Conservation (phyloP, 148 eudicot species). For the Rhododendron simsii region DNA sequence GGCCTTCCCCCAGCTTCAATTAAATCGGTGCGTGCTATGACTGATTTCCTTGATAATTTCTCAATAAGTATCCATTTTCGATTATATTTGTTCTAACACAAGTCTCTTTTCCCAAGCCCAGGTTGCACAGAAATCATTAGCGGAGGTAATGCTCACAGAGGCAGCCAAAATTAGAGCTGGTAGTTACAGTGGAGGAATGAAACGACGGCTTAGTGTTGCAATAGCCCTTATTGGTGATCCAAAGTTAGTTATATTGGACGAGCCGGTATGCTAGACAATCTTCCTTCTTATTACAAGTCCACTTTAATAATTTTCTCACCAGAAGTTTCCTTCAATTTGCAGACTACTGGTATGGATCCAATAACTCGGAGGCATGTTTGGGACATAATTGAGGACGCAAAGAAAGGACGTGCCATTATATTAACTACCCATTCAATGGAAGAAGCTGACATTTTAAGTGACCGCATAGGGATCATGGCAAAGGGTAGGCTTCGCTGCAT, state of each 20-base stretch:
- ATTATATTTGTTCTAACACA: neutral
- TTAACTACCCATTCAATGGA: conserved; percentile 98
- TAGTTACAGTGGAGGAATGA: conserved; percentile 96
- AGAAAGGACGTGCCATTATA: conserved; percentile 71
- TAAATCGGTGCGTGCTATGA: conserved; percentile 37
- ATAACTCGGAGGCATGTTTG: conserved; percentile 86
- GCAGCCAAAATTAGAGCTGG: conserved; percentile 66
- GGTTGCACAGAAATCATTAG: conserved; percentile 58
- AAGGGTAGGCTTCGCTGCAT: conserved; percentile 94
- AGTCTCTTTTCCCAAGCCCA: conserved; percentile 19
- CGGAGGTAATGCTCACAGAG: conserved; percentile 62
- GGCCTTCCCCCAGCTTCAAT: conserved; percentile 67
- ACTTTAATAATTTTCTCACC: neutral
- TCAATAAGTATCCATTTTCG: neutral
- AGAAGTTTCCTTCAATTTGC: conserved; percentile 7
- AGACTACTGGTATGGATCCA: conserved; percentile 98
- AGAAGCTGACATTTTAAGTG: conserved; percentile 87
- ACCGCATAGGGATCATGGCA: conserved; percentile 92
- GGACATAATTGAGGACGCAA: conserved; percentile 92
- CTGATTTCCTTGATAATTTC: conserved; percentile 1
- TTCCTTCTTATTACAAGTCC: neutral
- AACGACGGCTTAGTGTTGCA: conserved; percentile 92
- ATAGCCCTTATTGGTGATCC: conserved; percentile 88
- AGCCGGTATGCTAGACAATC: conserved; percentile 50
- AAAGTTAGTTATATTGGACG: conserved; percentile 78